Evolutionary conservation across 768 basidiomycete species (phyloP).

Genomic region (Porphyrellus cyaneotinctus): DNA sequence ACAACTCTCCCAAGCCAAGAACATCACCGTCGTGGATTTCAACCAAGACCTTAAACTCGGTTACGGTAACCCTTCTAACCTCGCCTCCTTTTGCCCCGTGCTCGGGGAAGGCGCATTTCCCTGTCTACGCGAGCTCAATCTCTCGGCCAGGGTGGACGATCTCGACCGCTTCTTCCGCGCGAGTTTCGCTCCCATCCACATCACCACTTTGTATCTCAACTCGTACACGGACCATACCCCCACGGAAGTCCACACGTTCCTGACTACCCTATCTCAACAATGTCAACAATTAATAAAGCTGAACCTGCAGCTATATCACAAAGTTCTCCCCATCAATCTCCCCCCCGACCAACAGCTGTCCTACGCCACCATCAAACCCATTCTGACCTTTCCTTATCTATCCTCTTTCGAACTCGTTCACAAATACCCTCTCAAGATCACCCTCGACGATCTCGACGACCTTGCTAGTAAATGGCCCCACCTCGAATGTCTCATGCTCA

Average conservation of each 20-base stretch:
- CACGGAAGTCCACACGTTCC: conserved; percentile 37
- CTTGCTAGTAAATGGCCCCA: conserved; percentile 45
- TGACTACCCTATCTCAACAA: conserved; percentile 42
- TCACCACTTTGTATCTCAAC: conserved; percentile 52
- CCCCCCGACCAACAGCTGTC: conserved; percentile 29
- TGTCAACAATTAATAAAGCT: conserved; percentile 48
- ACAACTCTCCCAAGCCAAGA: conserved; percentile 39
- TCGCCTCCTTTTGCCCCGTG: conserved; percentile 40
- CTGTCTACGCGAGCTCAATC: conserved; percentile 47
- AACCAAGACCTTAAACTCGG: conserved; percentile 49
- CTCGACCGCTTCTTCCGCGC: conserved; percentile 42
- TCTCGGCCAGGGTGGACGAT: conserved; percentile 44
- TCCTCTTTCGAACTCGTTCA: conserved; percentile 32
- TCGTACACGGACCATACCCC: conserved; percentile 44
- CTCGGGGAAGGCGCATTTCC: conserved; percentile 51
- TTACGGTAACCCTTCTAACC: conserved; percentile 42
- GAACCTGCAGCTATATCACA: conserved; percentile 33
- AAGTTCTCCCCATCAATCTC: conserved; percentile 10
- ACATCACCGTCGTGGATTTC: conserved; percentile 50
- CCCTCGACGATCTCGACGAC: conserved; percentile 41
- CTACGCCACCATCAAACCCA: conserved; percentile 34
- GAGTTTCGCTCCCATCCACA: conserved; percentile 43
- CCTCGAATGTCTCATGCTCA: conserved; percentile 42
- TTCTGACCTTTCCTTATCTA: conserved; percentile 32
- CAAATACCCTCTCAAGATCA: conserved; percentile 32